Evolutionary conservation across 345 rosid genomes (phyloP).

Genomic region (Psidium guajava): DNA sequence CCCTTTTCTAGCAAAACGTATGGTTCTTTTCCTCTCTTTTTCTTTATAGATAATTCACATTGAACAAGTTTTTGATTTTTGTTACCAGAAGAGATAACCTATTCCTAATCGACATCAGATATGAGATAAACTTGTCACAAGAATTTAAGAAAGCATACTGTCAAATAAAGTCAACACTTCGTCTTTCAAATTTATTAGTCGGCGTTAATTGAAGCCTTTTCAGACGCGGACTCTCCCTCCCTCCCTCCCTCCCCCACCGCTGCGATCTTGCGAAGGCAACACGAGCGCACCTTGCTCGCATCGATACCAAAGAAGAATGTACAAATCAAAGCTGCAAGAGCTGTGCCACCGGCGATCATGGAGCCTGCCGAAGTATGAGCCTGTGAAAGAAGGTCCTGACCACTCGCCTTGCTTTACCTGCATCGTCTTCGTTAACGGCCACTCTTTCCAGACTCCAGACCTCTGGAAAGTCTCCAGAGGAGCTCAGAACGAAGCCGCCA

Average conservation of each 20-base stretch:
- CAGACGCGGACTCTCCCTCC: neutral
- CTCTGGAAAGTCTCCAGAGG: conserved; percentile 8
- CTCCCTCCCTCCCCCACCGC: neutral
- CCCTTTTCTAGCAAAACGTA: no score
- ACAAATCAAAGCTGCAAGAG: conserved; percentile 24
- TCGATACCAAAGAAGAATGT: conserved; percentile 3
- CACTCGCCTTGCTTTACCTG: conserved; percentile 18
- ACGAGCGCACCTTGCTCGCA: neutral
- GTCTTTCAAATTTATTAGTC: no score
- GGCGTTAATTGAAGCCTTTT: no score
- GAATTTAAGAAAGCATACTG: no score
- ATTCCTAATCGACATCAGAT: no score
- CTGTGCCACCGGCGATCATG: conserved; percentile 16
- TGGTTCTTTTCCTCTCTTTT: no score
- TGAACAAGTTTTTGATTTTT: no score
- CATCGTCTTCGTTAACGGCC: conserved; percentile 18
- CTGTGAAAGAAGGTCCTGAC: conserved; percentile 9
- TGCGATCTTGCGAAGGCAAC: neutral
- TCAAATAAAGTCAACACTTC: no score
- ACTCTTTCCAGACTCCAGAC: neutral
- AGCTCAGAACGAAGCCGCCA: conserved; percentile 26
- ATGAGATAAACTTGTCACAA: no score
- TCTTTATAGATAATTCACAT: no score
- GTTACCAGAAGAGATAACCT: no score
- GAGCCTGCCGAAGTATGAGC: conserved; percentile 12